phyloP scores from a whole-genome alignment of 2,329 filamentous ascomycete species.

The Myriosclerotinia scirpicola region DNA sequence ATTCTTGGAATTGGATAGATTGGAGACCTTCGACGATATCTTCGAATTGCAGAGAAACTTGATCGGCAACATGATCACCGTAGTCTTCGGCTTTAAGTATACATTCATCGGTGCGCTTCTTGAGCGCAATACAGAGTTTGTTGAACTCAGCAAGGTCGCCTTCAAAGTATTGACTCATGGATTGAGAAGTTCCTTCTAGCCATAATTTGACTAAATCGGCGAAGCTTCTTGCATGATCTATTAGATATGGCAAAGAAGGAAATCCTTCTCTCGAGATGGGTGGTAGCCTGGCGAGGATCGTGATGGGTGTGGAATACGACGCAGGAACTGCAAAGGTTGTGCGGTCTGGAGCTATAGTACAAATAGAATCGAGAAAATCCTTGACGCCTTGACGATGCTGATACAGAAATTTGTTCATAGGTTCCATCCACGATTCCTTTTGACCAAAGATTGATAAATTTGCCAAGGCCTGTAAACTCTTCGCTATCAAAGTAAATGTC shows the following conservation, averaged over 20 bases:
- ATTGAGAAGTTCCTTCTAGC: slow-evolving; percentile 54
- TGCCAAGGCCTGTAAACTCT: slow-evolving; percentile 85
- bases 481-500: slow-evolving; percentile 88
- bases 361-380: slow-evolving; percentile 82
- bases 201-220: slow-evolving; percentile 80
- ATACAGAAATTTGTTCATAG: slow-evolving; percentile 87
- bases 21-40: slow-evolving; percentile 37
- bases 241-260: slow-evolving; percentile 86
- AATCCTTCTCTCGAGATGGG: slow-evolving; percentile 85
- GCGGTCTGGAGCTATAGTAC: slow-evolving; percentile 74
- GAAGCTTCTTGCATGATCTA: slow-evolving; percentile 84
- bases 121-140: slow-evolving; percentile 37
- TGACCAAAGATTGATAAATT: slow-evolving; percentile 90
- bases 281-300: slow-evolving; percentile 80
- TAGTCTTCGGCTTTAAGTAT: slow-evolving; percentile 37
- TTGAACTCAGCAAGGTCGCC: slow-evolving; percentile 40
- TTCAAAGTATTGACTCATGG: slow-evolving; percentile 30
- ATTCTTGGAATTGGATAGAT: slow-evolving; percentile 19
- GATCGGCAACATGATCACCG: slow-evolving; percentile 31
- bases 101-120: slow-evolving; percentile 40
- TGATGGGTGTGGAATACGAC: slow-evolving; percentile 88
- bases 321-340: slow-evolving; percentile 67
- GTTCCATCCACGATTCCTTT: slow-evolving; percentile 98
- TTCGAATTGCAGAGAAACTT: slow-evolving; percentile 35
- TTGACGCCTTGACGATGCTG: slow-evolving; percentile 78